A percentile compares a stretch with the other conserved stretches of the same genome.
Evolutionary conservation across 805 yeast species (phyloP).

Genomic region (Kazachstania bromeliacearum): DNA sequence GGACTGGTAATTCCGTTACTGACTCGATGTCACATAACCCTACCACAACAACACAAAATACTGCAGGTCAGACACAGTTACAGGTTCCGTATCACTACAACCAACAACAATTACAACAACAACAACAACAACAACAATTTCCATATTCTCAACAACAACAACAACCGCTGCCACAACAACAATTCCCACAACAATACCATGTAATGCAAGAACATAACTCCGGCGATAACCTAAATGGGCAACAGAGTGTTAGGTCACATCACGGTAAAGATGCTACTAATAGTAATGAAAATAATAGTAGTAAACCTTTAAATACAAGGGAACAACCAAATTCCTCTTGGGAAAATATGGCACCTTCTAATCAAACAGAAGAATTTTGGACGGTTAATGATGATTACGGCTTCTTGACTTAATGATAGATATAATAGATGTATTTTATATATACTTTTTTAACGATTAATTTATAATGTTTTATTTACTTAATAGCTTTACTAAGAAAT

Average conservation of each 20-base stretch:
- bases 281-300: background rate
- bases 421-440: too few relatives aligned
- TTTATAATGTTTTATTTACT: too few relatives aligned
- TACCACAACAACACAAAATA: too few relatives aligned
- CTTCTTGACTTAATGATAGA: slow-evolving; percentile 32
- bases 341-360: slow-evolving; percentile 5
- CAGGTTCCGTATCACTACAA: background rate
- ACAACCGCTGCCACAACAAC: too few relatives aligned
- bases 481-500: too few relatives aligned
- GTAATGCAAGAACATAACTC: too few relatives aligned
- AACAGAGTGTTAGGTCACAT: too few relatives aligned
- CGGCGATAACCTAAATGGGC: background rate
- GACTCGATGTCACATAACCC: slow-evolving; percentile 9
- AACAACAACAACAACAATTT: background rate
- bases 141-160: background rate
- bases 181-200: too few relatives aligned
- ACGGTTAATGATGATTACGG: slow-evolving; percentile 40
- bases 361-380: slow-evolving; percentile 40
- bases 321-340: background rate
- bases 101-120: background rate
- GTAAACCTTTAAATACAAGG: background rate
- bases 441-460: too few relatives aligned
- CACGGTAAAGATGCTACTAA: background rate
- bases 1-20: slow-evolving; percentile 36
- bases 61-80: background rate